A percentile compares a stretch with the other conserved stretches of the same genome.
Evolutionary conservation across 1,139 yeast species (phyloP).

Genomic region (Kodamaea sp.): DNA sequence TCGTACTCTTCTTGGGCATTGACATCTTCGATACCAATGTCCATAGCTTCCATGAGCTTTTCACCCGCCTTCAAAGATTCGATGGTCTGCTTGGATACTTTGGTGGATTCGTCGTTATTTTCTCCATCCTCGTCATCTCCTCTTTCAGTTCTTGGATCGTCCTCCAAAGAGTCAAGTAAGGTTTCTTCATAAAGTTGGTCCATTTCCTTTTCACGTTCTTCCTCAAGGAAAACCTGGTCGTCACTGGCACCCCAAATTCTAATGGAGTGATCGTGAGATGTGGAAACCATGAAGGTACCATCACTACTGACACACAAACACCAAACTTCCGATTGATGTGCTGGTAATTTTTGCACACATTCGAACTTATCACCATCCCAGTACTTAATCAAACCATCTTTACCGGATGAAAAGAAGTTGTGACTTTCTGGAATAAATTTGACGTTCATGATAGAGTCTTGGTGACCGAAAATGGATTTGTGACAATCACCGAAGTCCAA

Average conservation of each 20-base stretch:
- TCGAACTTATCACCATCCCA: conserved; percentile 99
- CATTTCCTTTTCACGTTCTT: conserved; percentile 92
- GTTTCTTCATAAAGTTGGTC: conserved; percentile 87
- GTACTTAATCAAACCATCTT: conserved; percentile 86
- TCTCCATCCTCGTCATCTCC: conserved; percentile 40
- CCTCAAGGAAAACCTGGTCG: conserved; percentile 92
- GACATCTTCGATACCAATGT: conserved; percentile 74
- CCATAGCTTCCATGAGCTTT: conserved; percentile 87
- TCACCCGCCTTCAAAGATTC: conserved; percentile 97
- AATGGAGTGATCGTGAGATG: conserved; percentile 91
- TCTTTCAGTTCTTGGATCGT: conserved; percentile 42
- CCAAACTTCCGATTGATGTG: conserved; percentile 95
- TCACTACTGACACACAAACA: conserved; percentile 72
- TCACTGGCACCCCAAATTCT: conserved; percentile 91
- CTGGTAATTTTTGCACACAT: conserved; percentile 82
- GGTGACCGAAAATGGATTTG: conserved; percentile 93
- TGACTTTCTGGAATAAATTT: conserved; percentile 81
- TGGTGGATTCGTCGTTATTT: conserved; percentile 58
- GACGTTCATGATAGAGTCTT: conserved; percentile 90
- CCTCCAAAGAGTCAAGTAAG: conserved; percentile 68
- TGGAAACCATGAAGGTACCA: conserved; percentile 76
- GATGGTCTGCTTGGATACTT: conserved; percentile 79
- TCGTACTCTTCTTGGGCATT: conserved; percentile 55
- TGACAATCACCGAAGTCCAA: conserved; percentile 98
- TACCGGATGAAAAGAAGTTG: conserved; percentile 86